Base-by-base conservation (phyloP, 2,329 filamentous ascomycete genomes). In the Aspergillus pseudoviridinutans region DNA sequence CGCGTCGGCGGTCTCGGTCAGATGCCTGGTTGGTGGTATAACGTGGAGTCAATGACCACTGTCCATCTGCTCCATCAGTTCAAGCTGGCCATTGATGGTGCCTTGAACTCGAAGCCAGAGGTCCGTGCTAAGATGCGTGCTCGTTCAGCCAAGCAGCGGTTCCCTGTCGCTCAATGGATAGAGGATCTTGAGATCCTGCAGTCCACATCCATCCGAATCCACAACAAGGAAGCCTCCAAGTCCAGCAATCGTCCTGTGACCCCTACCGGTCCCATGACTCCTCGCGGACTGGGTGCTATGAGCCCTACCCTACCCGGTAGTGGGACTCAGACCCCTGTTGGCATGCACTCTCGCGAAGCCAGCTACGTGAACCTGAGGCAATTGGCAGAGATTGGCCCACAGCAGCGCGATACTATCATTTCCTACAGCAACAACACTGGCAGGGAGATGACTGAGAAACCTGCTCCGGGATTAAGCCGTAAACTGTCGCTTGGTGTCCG, bases 11-110 rank as follows among this genome's bases (percentile, higher is more conserved):
- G 86, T 55, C 78, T 88, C 25, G 85, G 86, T n/a, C 83, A 87
- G 66, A 88, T 88, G 85, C 86, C 86, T 22, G 86, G 86, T 24
- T 88, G 85, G 82, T 88, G 86, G 86, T 88, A 83, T 69, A 87
- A 86, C 0, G 82, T 88, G 55, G 86, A 88, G 68, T 87, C 84
- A 0, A 85, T 80, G 6, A 83, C 83, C 1, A 86, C 85, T 0
- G 79, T 80, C 46, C 86, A 88, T 74, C 73, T 87, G 46, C 76
- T 88, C 54, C 81, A 83, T 50, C 86, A 88, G 67, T 88, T 88
- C 76, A 85, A 84, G 68, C 78, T 80, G 61, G 84, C 86, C 10
- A 87, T 88, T 59, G 74, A 82, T 14, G 79, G 79, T 53, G 86
- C 86, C 1, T 69, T 88, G 54, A 81, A 78, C 54, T 86, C 84